Evolutionary conservation across 2,329 filamentous ascomycete genomes (phyloP), one percentile per base, ranked within the genome.

Genomic region (Neospermospora avenae): DNA sequence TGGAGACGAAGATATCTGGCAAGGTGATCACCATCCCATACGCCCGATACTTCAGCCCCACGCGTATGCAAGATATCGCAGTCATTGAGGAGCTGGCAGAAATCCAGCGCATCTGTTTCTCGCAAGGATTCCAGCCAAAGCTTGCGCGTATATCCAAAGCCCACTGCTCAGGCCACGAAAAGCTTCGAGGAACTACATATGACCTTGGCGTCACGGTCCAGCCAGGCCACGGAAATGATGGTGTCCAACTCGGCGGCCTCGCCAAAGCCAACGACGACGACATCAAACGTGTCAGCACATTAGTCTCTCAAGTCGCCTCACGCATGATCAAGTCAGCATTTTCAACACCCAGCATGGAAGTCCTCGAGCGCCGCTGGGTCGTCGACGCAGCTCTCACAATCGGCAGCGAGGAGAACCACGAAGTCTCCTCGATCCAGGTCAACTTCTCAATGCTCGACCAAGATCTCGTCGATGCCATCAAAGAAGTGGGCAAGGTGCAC

Each of bases 391-490:
- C 54, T 7, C 22, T 56, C 7, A 56, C 42, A 8, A 56, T 56
- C 6, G 54, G 54, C 1, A 24, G 34, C 10, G 42, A 46, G 37
- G 54, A 56, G 11, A 56, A 56, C 42, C 20, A 46, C 16, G 20
- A 56, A 35, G 42, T 48, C 7, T 39, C 54, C 3, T 56, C 54
- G 18, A 56, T 56, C 10, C 54, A 56, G 37, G 16, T 56, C 20
- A 56, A 56, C 42, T 56, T 46, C 42, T 48, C 41, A 3, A 45
- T 37, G 28, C 54, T 48, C 3, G 31, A 56, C 34, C 41, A 56
- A 39, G 42, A 37, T 1, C 42, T 56, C 41, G 54, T 44, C 37
- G 41, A 56, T 8, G 54, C 41, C 20, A 45, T 56, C 39, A 56
- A 56, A 3, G 39, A 48, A 31, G 44, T 37, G 16, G 54, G 41